Conservation (phyloP, 345 rosid species). For the Citrus medica region DNA sequence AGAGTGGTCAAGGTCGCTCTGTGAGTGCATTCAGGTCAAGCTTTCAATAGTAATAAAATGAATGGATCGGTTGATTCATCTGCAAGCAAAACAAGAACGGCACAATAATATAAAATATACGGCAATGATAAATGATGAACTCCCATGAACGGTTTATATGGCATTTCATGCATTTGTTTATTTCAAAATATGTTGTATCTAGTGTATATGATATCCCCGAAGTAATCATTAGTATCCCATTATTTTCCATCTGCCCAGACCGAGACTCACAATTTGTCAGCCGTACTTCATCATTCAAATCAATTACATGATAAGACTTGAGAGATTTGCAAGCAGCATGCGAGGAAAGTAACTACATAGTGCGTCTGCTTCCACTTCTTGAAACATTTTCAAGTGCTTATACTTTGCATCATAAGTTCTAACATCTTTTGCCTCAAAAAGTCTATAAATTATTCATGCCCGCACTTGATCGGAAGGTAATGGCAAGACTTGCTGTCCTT, state of each 20-base stretch:
- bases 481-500: background rate
- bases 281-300: background rate
- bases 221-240: background rate
- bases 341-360: slow-evolving; percentile 2
- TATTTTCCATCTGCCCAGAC: background rate
- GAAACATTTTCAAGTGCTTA: background rate
- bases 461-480: background rate
- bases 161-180: background rate
- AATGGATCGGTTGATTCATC: background rate
- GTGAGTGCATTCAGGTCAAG: background rate
- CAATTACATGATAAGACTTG: background rate
- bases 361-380: background rate
- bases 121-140: background rate
- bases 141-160: background rate
- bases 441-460: background rate
- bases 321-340: background rate
- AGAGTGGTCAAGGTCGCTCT: background rate
- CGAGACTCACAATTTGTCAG: background rate
- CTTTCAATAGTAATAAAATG: background rate
- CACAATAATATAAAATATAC: background rate
- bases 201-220: background rate
- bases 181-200: background rate
- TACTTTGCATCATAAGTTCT: background rate
- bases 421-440: background rate
- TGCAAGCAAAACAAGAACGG: background rate